Base-by-base conservation (phyloP, 2,329 filamentous ascomycete genomes). In the Trichophyton verrucosum region DNA sequence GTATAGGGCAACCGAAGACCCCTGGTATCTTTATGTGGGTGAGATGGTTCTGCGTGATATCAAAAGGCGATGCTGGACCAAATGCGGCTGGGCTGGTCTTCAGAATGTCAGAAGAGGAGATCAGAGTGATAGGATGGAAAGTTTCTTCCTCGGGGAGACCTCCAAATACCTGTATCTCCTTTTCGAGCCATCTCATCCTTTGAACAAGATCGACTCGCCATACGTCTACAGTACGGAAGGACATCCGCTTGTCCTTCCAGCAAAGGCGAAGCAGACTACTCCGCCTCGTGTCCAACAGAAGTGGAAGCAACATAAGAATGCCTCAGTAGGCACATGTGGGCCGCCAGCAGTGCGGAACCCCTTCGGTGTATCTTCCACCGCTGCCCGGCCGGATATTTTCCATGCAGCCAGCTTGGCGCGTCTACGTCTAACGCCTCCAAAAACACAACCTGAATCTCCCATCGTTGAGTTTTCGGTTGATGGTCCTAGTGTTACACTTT, bases 221-320 rank as follows among this genome's bases (percentile, higher is more conserved):
- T 95, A 87, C 72, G 92, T 99, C 13, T 97, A 99, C 72, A 94
- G 89, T 0, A 99, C 94, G 0, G 94, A 99, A 74, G 94, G 92
- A 0, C 94, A 99, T 73, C 94, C 94, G 2, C 78, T 99, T 51
- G 81, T 97, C 47, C 87, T 99, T 59, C 91, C 91, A 11, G 76
- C 61, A 44, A 58, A 36, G 11, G 55, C 60, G 17, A 40, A 59
- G 7, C 58, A 55, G n/a, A 53, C 13, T 36, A 49, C n/a, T 4
- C 36, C 17, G 27, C 68, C 44, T 62, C 60, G 60, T 33, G 11
- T 53, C 1, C 73, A 68, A 59, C 68, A 66, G 47, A 65, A 42
- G 38, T 55, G 3, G 15, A 53, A 60, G 40, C 57, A 60, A n/a
- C 36, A 60, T 20, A 38, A 58, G 17, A 64, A 63, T 27, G 56